Conservation (phyloP, 306 rosid genomes). For the Prunus campanulata region DNA sequence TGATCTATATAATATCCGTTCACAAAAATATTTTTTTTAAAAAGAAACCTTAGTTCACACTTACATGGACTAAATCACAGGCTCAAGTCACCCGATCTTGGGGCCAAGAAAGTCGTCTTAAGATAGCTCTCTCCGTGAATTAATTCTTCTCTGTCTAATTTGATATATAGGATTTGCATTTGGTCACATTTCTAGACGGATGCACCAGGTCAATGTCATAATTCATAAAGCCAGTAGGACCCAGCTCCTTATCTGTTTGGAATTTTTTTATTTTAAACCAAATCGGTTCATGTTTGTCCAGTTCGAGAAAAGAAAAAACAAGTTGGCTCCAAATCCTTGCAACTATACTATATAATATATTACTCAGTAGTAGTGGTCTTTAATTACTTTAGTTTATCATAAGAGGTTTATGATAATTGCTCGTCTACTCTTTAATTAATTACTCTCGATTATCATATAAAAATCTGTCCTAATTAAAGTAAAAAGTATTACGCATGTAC, state of each 20-base stretch:
- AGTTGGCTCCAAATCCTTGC: neutral
- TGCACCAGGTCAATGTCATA: neutral
- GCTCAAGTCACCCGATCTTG: neutral
- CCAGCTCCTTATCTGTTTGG: neutral
- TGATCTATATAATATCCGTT: too few species aligned
- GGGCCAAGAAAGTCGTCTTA: neutral
- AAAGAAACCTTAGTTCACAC: neutral
- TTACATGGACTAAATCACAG: neutral
- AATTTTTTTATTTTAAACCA: neutral
- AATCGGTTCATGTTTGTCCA: neutral
- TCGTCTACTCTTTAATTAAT: neutral
- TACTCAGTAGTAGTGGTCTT: neutral
- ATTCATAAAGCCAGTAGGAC: neutral
- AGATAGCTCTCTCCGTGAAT: neutral
- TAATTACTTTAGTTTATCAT: neutral
- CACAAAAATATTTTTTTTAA: too few species aligned
- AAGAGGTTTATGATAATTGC: neutral
- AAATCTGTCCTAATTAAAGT: neutral
- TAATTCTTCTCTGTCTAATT: neutral
- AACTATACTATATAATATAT: neutral
- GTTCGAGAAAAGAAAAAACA: neutral
- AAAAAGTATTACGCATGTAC: neutral
- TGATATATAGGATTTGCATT: neutral
- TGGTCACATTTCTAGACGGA: neutral
- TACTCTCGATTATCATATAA: neutral